Percentiles rank a stretch among this genome's conserved stretches.
Conservation (phyloP, 306 rosid genomes). For the Malus fusca region DNA sequence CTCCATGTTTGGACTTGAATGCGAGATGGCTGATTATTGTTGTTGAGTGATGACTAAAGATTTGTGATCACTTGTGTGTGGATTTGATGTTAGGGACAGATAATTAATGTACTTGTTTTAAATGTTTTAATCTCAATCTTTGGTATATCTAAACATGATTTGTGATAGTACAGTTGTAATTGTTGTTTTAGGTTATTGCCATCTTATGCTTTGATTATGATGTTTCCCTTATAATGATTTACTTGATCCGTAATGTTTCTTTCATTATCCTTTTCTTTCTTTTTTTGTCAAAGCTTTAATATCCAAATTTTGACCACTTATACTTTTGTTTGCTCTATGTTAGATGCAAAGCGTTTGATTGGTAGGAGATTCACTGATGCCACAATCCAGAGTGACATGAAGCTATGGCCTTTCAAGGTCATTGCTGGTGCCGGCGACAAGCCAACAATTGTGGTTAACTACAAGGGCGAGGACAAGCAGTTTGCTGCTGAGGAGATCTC, state of each 20-base stretch:
- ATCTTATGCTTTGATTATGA: not conserved
- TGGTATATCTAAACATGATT: not conserved
- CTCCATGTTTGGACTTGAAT: no score
- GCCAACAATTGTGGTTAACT: constrained; percentile 28
- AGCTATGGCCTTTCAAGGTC: constrained; percentile 37
- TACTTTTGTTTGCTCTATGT: not conserved
- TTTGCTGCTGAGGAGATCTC: constrained; percentile 36
- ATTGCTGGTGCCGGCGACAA: constrained; percentile 24
- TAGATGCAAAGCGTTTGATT: constrained; percentile 38
- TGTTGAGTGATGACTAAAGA: no score
- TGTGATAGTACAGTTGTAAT: not conserved
- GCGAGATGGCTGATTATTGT: no score
- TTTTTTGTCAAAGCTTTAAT: not conserved
- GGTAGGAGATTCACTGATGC: constrained; percentile 32
- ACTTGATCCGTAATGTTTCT: not conserved
- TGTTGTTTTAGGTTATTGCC: not conserved
- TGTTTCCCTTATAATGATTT: not conserved
- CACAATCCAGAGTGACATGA: constrained; percentile 27
- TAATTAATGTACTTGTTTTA: no score
- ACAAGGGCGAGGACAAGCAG: constrained; percentile 30
- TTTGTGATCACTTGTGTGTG: no score
- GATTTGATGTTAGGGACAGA: no score
- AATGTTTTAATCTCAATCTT: no score
- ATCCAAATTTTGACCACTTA: not conserved
- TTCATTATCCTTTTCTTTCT: no score